Conservation (phyloP, 306 rosid species). For the Rosa multiflora region DNA sequence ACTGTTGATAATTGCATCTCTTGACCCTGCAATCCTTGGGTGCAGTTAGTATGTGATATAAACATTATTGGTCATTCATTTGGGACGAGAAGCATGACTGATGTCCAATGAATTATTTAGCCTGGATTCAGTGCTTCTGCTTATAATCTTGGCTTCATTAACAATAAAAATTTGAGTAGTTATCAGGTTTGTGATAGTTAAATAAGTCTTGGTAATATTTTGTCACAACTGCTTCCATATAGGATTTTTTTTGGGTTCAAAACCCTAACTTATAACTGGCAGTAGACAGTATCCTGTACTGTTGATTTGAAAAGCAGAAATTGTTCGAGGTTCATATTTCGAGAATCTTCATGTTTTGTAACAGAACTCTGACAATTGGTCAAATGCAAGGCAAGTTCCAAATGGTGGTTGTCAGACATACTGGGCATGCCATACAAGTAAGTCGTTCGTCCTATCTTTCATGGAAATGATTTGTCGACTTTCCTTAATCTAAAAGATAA, state of each 20-base stretch:
- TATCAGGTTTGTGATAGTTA: neutral
- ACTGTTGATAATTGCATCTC: neutral
- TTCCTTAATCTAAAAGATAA: slow-evolving; percentile 7
- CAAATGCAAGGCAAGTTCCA: slow-evolving; percentile 99
- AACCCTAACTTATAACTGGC: neutral
- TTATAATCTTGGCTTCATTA: neutral
- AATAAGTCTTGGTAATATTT: neutral
- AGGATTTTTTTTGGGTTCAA: neutral
- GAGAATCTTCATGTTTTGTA: slow-evolving; percentile 25
- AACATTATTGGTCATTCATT: neutral
- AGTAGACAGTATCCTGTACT: neutral
- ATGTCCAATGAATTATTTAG: no score
- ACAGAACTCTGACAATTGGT: slow-evolving; percentile 92
- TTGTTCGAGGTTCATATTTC: neutral
- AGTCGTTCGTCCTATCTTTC: slow-evolving; percentile 9
- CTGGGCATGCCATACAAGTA: slow-evolving; percentile 98
- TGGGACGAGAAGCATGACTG: slow-evolving; percentile 1
- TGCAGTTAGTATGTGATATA: neutral
- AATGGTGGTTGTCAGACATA: slow-evolving; percentile 79
- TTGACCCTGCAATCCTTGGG: neutral
- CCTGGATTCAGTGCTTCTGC: neutral
- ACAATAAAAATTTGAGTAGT: neutral
- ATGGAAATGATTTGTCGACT: neutral
- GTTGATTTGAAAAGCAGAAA: neutral
- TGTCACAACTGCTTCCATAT: neutral